A percentile compares a stretch with the other conserved stretches of the same genome.
These are phyloP conservation scores for Syzygium oleosum DNA, from an alignment of 345 rosid genomes.

Conservation along the genomic window DNA sequence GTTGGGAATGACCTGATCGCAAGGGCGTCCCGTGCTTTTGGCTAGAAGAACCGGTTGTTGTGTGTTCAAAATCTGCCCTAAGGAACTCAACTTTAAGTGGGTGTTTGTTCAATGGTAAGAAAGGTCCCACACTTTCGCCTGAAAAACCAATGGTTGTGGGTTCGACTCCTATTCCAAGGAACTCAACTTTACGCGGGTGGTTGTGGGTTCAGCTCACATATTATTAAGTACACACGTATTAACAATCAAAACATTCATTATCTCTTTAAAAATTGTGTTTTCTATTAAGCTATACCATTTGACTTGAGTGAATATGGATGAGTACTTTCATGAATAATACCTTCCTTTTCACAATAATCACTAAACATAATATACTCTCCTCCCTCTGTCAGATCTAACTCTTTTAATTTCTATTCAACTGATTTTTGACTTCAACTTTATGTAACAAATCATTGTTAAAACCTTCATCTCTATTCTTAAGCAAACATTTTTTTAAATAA, in stretches of 20 bases:
- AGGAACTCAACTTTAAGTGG: no score
- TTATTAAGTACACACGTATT: background rate
- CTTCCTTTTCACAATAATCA: background rate
- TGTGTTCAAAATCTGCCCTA: no score
- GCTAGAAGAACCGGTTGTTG: no score
- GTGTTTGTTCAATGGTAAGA: no score
- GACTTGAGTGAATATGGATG: background rate
- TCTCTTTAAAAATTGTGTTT: background rate
- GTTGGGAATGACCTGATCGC: background rate
- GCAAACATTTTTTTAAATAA: background rate
- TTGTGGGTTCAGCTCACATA: no score
- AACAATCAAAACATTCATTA: background rate
- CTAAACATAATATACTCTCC: background rate
- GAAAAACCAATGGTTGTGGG: background rate
- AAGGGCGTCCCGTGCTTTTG: background rate
- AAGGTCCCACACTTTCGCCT: no score
- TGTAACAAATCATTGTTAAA: background rate
- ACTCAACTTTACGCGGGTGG: no score
- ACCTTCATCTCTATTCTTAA: background rate
- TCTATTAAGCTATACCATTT: background rate
- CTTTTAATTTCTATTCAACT: background rate
- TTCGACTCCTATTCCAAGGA: no score
- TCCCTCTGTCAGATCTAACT: background rate
- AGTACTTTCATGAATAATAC: background rate
- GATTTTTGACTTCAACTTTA: background rate